These are phyloP conservation scores for Podaxis rugospora DNA, from an alignment of 768 basidiomycete species.

Conservation along the genomic window DNA sequence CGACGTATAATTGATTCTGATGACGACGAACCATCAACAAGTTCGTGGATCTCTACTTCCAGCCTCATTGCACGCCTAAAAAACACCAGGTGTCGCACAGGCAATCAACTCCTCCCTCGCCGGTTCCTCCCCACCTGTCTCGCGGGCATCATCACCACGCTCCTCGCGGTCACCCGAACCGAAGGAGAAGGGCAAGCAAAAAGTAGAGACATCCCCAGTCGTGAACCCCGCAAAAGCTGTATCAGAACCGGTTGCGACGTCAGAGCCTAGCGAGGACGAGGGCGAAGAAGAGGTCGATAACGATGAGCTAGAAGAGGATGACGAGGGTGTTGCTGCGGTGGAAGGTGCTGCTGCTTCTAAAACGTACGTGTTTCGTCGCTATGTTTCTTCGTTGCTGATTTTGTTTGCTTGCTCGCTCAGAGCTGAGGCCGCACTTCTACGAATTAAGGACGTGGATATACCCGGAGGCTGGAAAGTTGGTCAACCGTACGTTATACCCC, in stretches of 20 bases:
- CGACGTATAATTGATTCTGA: slow-evolving; percentile 52
- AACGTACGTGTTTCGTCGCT: slow-evolving; percentile 36
- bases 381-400: not conserved
- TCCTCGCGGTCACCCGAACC: slow-evolving; percentile 2
- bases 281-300: slow-evolving; percentile 27
- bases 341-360: slow-evolving; percentile 50
- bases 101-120: slow-evolving; percentile 3
- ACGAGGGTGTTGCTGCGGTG: slow-evolving; percentile 15
- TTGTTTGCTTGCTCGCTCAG: slow-evolving; percentile 27
- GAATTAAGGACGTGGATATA: slow-evolving; percentile 67
- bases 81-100: not conserved
- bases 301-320: slow-evolving; percentile 19
- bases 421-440: slow-evolving; percentile 63
- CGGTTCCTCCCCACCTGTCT: slow-evolving; percentile 3
- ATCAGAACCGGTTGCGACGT: slow-evolving; percentile 19
- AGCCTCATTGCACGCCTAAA: slow-evolving; percentile 7
- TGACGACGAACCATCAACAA: slow-evolving; percentile 35
- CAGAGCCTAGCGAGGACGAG: slow-evolving; percentile 21
- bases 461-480: slow-evolving; percentile 82
- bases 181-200: slow-evolving; percentile 14
- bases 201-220: slow-evolving; percentile 18
- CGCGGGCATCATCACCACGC: not conserved
- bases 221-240: slow-evolving; percentile 20
- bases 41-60: not conserved
- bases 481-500: slow-evolving; percentile 58